These are phyloP conservation scores for Sphaerostilbella broomeana DNA, from an alignment of 2,329 filamentous ascomycete species.

Conservation along the genomic window DNA sequence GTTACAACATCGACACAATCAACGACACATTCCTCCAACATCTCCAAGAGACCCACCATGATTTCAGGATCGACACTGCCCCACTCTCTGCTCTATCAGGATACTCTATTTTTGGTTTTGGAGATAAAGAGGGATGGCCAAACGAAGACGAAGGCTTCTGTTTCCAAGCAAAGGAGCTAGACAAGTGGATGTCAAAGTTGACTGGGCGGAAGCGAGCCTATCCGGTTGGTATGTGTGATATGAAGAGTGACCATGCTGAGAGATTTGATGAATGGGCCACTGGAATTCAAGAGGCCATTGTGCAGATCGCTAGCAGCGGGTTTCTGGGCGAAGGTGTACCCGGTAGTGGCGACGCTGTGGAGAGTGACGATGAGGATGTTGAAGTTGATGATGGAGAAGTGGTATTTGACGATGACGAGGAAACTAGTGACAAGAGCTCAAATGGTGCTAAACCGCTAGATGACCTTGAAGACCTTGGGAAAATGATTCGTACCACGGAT, in stretches of 20 bases:
- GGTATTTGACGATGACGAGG: constrained; percentile 36
- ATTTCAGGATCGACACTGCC: constrained; percentile 91
- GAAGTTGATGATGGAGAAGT: constrained; percentile 53
- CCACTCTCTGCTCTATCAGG: constrained; percentile 70
- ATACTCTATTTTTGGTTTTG: constrained; percentile 91
- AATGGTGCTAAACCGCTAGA: constrained; percentile 44
- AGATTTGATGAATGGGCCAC: constrained; percentile 70
- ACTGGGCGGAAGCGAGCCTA: constrained; percentile 81
- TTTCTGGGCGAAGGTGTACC: constrained; percentile 58
- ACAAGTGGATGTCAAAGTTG: constrained; percentile 96
- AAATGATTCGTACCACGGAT: constrained; percentile 48
- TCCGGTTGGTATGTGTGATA: constrained; percentile 81
- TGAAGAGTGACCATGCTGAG: constrained; percentile 63
- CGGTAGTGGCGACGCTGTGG: constrained; percentile 75
- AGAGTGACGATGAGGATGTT: constrained; percentile 70
- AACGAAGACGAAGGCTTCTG: constrained; percentile 88
- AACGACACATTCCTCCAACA: constrained; percentile 83
- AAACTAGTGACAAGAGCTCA: constrained; percentile 29
- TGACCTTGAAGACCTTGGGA: constrained; percentile 79
- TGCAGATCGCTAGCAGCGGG: constrained; percentile 54
- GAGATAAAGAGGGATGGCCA: constrained; percentile 87
- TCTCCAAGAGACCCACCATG: constrained; percentile 86
- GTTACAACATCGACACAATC: constrained; percentile 92
- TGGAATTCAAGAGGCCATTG: constrained; percentile 67
- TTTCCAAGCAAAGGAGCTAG: constrained; percentile 81